Evolutionary conservation across 768 basidiomycete species (phyloP), one percentile per base, ranked within the genome.

Genomic region (Lactarius trivialis): DNA sequence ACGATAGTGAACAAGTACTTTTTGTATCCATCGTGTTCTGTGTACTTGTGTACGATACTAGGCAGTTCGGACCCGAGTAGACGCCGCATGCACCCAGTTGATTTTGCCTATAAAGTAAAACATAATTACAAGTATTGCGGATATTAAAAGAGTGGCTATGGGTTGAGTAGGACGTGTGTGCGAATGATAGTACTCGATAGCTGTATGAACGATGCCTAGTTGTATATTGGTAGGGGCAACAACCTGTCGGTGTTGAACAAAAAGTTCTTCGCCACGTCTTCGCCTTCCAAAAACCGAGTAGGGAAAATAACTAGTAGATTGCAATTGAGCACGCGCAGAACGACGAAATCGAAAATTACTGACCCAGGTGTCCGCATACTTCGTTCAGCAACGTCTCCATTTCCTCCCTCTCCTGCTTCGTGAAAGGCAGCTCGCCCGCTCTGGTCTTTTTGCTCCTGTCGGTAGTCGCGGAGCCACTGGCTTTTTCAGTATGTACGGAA

Each of bases 221-320:
- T 73, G 63, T 92, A 91, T 63, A 92, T 91, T 2, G 84, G 88
- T 36, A 91, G 72, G 0, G 90, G 90, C 67, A 91, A 68, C 56
- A 92, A 66, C 68, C 89, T 80, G 70, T 96, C 94, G 32, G 91
- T 83, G 70, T 90, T 91, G 76, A 96, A 96, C 63, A 97, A 75
- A 77, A 97, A 96, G 72, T 98, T 98, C 67, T 95, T 88, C 7
- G 89, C 86, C 1, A 84, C 79, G 70, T 96, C 93, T 74, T 98
- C 95, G n/a, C 84, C 89, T 73, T 98, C 95, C 63, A 98, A 70
- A 76, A 98, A 98, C 12, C 85, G 84, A 17, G 79, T 89, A 2
- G 95, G 86, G 74, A 90, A 90, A 12, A 91, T 58, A 41, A 98
- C 95, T 96, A 67, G n/a, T 51, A n/a, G 28, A 49, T 65, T 30